Evolutionary conservation across 2,329 filamentous ascomycete genomes (phyloP), one percentile per base, ranked within the genome.

Genomic region (Nemania sp.): DNA sequence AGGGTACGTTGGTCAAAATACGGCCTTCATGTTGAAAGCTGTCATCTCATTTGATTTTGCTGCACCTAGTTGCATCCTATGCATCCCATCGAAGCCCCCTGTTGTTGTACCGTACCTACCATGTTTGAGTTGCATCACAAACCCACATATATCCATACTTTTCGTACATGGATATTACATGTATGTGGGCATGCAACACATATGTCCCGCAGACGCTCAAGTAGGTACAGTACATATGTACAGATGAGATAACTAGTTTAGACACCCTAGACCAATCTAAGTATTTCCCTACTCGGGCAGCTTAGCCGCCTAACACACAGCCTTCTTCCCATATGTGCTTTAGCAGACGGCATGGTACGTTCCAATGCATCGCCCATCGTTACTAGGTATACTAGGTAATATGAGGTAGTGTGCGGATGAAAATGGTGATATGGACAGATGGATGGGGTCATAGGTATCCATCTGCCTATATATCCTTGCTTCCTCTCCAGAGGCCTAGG

Each of bases 391-490:
- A 6, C 22, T 41, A 41, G 36, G 37, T 43, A 6, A 24, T 43
- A 9, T 30, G n/a, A n/a, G n/a, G 24, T 43, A 30, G 42, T 39
- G 30, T 37, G 62, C 58, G 60, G 61, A 64, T 60, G 60, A 57
- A 37, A 23, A 31, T 23, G 57, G 52, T 56, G 61, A 53, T 60
- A 60, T 66, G 61, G 58, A n/a, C n/a, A 63, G 56, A 59, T 61
- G 49, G 55, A 67, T 65, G 60, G 59, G 58, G 64, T 70, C 51
- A 46, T 65, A 63, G 34, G 59, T 59, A 54, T 57, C 61, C 61
- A 61, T 64, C 65, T 67, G 67, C 60, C 59, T 78, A 77, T 78
- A 78, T 79, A 78, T 77, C 73, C 70, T 70, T 71, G 70, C 69
- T 68, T 72, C 66, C 71, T 71, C 71, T 70, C 70, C 41, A 33